A percentile compares a stretch with the other conserved stretches of the same genome.
Evolutionary conservation across 1,284 basidiomycete species (phyloP).

Genomic region (Chiua sp.): DNA sequence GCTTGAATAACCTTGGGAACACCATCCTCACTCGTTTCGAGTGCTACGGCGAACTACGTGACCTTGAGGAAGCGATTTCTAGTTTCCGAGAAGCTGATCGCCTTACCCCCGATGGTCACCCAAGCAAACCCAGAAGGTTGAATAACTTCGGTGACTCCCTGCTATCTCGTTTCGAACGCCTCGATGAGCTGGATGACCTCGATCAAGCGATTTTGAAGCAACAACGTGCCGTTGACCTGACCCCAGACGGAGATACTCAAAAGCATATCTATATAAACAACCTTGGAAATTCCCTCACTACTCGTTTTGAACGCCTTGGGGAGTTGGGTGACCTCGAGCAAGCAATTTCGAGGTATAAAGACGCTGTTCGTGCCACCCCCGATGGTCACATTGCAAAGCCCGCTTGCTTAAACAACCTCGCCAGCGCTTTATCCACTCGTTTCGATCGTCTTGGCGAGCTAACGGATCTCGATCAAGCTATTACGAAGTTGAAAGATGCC

Average conservation of each 20-base stretch:
- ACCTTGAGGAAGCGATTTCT: conserved; percentile 10
- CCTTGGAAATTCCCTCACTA: background rate
- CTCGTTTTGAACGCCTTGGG: conserved; percentile 8
- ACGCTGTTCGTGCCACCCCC: background rate
- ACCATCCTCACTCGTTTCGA: conserved; percentile 1
- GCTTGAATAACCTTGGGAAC: background rate
- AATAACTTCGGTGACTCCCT: background rate
- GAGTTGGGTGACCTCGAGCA: conserved; percentile 2
- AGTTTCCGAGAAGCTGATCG: background rate
- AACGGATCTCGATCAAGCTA: background rate
- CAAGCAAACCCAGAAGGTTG: background rate
- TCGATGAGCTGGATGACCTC: background rate
- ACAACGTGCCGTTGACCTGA: background rate
- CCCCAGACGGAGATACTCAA: background rate
- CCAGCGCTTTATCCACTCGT: background rate
- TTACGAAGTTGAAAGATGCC: background rate
- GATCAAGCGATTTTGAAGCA: background rate
- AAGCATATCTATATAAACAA: background rate
- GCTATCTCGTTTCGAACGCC: background rate
- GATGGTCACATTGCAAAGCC: conserved; percentile 1
- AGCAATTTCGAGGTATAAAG: background rate
- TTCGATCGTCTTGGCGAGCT: conserved; percentile 5
- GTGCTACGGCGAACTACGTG: background rate
- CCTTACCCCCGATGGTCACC: conserved; percentile 2
- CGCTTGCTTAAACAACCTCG: background rate